Evolutionary conservation across 305 asterid species (phyloP), one percentile per base, ranked within the genome.

Genomic region (Fraxinus nigra): DNA sequence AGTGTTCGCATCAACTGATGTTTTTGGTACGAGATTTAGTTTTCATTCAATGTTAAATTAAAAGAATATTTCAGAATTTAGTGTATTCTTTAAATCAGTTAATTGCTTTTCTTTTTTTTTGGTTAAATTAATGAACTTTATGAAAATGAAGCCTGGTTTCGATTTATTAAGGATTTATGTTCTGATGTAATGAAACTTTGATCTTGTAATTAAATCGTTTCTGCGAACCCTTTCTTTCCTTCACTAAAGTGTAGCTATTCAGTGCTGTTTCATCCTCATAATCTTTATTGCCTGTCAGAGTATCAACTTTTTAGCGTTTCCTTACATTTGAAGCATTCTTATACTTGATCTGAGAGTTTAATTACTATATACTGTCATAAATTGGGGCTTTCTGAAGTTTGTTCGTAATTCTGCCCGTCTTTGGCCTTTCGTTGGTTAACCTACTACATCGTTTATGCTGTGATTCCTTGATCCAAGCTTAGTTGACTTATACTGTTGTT

Each of bases 21-120:
- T 89, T 84, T 86, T 83, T 81, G 91, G 97, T 92, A 91, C 48
- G 89, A 9, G 78, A 79, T 85, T 86, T 83, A 26, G 77, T 35
- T 73, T 48, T 83, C 82, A 59, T 83, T 3, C 48, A 10, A 40
- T 77, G n/a, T 79, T n/a, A 81, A 85, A 76, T 85, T n/a, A 54
- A 4, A 54, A 24, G 81, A 24, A 54, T 65, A 77, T 54, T 59
- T 24, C 72, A 46, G 77, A 7, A 10, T 78, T 59, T 78, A 34
- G 24, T 34, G 73, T 22, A 4, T 24, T n/a, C 3, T 54, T 78
- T 82, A 37, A 26, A 56, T 72, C 35, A 78, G 46, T 30, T 61
- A 18, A 61, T 18, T 77, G 65, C 30, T 7, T 51, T 9, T 40
- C n/a, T 1, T 7, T 69, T 26, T 32, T 51, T 40, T 10, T 10